phyloP scores from a whole-genome alignment of 2,329 filamentous ascomycete genomes.

The Penicillium freii region DNA sequence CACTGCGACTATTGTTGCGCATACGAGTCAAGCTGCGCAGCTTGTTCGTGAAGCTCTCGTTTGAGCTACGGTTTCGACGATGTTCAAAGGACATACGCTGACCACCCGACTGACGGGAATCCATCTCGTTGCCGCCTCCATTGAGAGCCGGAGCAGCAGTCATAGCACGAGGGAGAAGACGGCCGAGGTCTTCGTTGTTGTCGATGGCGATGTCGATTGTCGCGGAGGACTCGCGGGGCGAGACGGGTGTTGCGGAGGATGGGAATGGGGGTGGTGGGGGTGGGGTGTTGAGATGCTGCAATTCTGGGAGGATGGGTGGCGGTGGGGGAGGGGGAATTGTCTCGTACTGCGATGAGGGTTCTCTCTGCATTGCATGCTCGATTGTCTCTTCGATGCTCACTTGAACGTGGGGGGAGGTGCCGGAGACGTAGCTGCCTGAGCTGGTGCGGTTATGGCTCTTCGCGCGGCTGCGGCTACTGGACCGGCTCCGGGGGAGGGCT shows the following conservation, averaged over 20 bases:
- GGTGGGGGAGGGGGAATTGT: slow-evolving; percentile 22
- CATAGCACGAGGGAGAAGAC: slow-evolving; percentile 36
- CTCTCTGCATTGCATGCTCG: slow-evolving; percentile 34
- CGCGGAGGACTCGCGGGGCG: slow-evolving; percentile 37
- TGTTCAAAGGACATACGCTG: slow-evolving; percentile 48
- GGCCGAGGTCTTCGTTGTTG: slow-evolving; percentile 39
- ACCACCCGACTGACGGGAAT: slow-evolving; percentile 28
- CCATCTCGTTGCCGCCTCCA: slow-evolving; percentile 10
- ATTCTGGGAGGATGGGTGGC: slow-evolving; percentile 56
- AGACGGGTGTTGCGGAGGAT: slow-evolving; percentile 24
- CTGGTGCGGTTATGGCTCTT: slow-evolving; percentile 31
- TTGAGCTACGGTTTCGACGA: slow-evolving; percentile 55
- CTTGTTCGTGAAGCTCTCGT: slow-evolving; percentile 56
- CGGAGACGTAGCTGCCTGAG: slow-evolving; percentile 27
- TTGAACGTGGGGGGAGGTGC: slow-evolving; percentile 41
- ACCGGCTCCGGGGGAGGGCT: slow-evolving; percentile 41
- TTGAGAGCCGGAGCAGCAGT: slow-evolving; percentile 35
- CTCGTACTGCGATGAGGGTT: slow-evolving; percentile 16
- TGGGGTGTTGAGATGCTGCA: slow-evolving; percentile 59
- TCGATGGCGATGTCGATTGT: slow-evolving; percentile 45
- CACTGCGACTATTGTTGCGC: slow-evolving; percentile 55
- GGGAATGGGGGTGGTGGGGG: slow-evolving; percentile 53
- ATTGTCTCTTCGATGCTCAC: slow-evolving; percentile 57
- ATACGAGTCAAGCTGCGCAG: slow-evolving; percentile 57
- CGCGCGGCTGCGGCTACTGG: slow-evolving; percentile 39